Percentiles rank a stretch among this genome's conserved stretches.
phyloP scores from a whole-genome alignment of 2,329 filamentous ascomycete genomes.

The Calonectria montana region DNA sequence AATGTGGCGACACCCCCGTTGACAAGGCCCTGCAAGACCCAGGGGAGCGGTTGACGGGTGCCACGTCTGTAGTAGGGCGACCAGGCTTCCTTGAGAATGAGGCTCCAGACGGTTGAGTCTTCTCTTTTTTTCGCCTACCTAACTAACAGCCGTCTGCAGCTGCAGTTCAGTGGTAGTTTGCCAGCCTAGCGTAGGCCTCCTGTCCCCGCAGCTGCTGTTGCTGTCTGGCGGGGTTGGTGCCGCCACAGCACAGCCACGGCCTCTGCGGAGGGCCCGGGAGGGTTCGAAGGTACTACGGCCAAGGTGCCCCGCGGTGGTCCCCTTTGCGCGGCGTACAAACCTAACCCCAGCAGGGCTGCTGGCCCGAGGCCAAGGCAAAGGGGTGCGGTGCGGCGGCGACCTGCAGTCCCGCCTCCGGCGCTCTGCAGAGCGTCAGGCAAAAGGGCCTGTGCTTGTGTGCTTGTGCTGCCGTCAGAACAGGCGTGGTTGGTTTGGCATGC shows the following conservation, averaged over 20 bases:
- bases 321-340: background rate
- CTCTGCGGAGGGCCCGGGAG: background rate
- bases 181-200: constrained; percentile 31
- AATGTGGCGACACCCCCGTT: constrained; percentile 12
- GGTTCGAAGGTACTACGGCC: background rate
- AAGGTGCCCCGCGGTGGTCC: background rate
- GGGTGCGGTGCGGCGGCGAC: background rate
- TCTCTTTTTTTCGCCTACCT: background rate
- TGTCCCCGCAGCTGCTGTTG: constrained; percentile 13
- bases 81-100: background rate
- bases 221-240: constrained; percentile 3
- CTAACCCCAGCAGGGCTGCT: constrained; percentile 1
- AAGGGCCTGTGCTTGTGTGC: background rate
- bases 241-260: constrained; percentile 32
- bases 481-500: constrained; percentile 9
- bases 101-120: constrained; percentile 5
- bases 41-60: constrained; percentile 24
- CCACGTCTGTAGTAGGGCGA: constrained; percentile 16
- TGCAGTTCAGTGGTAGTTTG: background rate
- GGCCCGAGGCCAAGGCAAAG: background rate
- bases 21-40: constrained; percentile 5
- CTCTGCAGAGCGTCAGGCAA: background rate
- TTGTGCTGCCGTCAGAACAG: constrained; percentile 27
- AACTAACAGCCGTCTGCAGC: background rate
- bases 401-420: constrained; percentile 10